A percentile compares a stretch with the other conserved stretches of the same genome.
phyloP scores from a whole-genome alignment of 768 basidiomycete species.

The Fibroporia radiculosa region DNA sequence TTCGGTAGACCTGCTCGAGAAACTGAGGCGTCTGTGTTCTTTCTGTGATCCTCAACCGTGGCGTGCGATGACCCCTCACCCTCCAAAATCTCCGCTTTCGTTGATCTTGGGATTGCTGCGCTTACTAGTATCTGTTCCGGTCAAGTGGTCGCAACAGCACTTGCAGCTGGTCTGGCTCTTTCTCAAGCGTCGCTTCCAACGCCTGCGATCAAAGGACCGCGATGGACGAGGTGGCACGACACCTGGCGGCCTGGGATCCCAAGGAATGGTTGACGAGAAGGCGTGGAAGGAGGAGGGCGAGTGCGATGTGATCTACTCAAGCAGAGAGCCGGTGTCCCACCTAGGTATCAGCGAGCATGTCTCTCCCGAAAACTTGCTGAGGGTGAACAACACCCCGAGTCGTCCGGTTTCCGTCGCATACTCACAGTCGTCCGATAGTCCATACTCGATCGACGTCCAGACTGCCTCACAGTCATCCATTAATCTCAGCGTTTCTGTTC shows the following conservation, averaged over 20 bases:
- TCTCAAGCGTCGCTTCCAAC: neutral
- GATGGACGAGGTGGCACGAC: neutral
- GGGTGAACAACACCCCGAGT: conserved; percentile 5
- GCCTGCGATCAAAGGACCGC: neutral
- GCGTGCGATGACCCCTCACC: too few species aligned
- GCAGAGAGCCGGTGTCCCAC: conserved; percentile 9
- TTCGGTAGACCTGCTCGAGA: too few species aligned
- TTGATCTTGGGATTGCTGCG: too few species aligned
- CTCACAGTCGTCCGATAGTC: conserved; percentile 2
- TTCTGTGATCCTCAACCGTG: too few species aligned
- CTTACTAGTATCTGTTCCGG: neutral
- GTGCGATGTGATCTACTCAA: conserved; percentile 6
- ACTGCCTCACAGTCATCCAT: neutral
- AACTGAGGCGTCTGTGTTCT: too few species aligned
- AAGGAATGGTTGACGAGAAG: too few species aligned
- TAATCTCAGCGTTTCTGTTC: neutral
- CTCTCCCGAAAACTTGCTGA: conserved; percentile 4
- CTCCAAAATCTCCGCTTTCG: too few species aligned
- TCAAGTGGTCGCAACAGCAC: neutral
- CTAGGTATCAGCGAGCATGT: conserved; percentile 5
- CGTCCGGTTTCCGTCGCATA: conserved; percentile 10
- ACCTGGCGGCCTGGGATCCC: neutral
- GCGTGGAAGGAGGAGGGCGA: neutral
- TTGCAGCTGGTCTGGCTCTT: conserved; percentile 5
- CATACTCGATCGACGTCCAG: neutral